Base-by-base conservation (phyloP, 2,329 filamentous ascomycete genomes). In the Diaporthe vexans region DNA sequence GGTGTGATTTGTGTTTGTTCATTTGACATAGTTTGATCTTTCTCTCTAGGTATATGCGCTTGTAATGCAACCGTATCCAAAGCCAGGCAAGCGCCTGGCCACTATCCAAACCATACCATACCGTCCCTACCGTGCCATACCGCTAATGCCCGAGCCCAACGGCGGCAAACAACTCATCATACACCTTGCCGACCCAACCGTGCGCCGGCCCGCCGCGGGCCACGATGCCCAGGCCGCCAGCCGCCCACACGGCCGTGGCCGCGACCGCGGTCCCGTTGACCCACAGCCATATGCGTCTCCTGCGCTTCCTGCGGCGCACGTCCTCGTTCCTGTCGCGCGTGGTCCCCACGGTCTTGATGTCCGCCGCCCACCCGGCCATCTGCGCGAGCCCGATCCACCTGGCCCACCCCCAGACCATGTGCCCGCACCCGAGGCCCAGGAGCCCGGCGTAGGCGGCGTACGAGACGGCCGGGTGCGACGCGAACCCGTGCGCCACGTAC, bases 401-500 rank as follows among this genome's bases (percentile, higher is more conserved):
- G n/a, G 94, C 94, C 84, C 91, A 91, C 3, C 95, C 95, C 91
- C 95, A 97, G 10, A 94, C 90, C 81, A 95, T 91, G 84, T 98
- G 95, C 75, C 92, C 94, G 33, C 90, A 91, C 0, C 91, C 93
- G 0, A 92, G 84, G 21, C 85, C 86, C 9, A 98, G 85, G 65
- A 98, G 86, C 1, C 91, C 88, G 1, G 86, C 79, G 81, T 97
- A 98, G 1, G 93, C 92, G 1, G 88, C 78, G 81, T 91, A 93
- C n/a, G 93, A 91, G 11, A 93, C 81, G 1, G 88, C 77, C 0
- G 92, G 91, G 79, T 94, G 92, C 19, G 90, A 88, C 40, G 93
- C 91, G 80, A 98, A 97, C 3, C 94, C 94, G 83, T 98, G 95
- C 17, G 92, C 91, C 10, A 98, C 92, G 81, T 94, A 98, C 17